phyloP scores from a whole-genome alignment of 2,329 filamentous ascomycete genomes.

The Boeremia exigua region DNA sequence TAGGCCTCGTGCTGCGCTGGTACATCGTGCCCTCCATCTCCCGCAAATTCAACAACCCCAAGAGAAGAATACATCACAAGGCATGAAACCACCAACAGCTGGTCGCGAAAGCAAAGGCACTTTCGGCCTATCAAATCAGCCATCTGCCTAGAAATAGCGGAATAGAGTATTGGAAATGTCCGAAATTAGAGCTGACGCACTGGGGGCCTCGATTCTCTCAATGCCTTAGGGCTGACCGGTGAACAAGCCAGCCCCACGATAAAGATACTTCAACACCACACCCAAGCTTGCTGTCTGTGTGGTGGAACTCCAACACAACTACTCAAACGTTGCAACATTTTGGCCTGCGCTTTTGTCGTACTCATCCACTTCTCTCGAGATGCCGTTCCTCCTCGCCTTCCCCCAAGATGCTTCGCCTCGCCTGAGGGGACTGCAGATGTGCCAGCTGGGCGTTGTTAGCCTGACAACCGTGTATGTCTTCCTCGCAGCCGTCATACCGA shows the following conservation, averaged over 20 bases:
- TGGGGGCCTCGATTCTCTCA: constrained; percentile 9
- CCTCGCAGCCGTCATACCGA: constrained; percentile 27
- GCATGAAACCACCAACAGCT: not conserved
- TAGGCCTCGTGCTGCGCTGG: not conserved
- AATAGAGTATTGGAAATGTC: constrained; percentile 6
- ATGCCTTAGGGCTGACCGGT: constrained; percentile 28
- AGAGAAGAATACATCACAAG: not conserved
- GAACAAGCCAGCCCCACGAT: constrained; percentile 21
- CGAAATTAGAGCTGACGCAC: constrained; percentile 9
- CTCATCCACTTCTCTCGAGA: constrained; percentile 2
- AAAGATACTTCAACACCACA: constrained; percentile 14
- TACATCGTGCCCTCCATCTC: not conserved
- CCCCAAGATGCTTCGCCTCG: constrained; percentile 21
- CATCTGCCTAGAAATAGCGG: constrained; percentile 4
- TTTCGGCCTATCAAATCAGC: constrained; percentile 1
- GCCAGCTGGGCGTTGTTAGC: constrained; percentile 22
- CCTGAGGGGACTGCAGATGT: constrained; percentile 27
- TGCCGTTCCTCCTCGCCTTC: constrained; percentile 12
- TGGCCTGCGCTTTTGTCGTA: not conserved
- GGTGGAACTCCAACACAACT: not conserved
- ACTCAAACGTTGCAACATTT: not conserved
- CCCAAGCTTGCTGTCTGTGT: not conserved
- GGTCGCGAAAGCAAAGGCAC: not conserved
- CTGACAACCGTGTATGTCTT: constrained; percentile 25
- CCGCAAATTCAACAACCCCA: not conserved